These are phyloP conservation scores for Alternaria consortialis DNA, from an alignment of 2,329 filamentous ascomycete species.

Conservation along the genomic window DNA sequence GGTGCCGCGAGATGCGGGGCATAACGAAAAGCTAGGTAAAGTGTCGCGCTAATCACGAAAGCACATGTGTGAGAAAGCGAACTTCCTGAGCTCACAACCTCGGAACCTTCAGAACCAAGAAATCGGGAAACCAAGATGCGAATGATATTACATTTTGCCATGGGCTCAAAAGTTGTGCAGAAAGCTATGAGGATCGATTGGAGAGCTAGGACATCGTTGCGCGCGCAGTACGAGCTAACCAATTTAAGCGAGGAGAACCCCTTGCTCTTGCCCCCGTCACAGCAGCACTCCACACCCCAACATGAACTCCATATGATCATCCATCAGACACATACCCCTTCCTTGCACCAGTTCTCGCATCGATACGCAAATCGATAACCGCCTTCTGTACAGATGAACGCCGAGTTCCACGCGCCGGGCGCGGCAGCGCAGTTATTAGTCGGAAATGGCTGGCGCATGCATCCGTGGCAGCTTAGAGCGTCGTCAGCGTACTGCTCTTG, in stretches of 20 bases:
- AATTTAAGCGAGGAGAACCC: background rate
- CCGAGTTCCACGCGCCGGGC: slow-evolving; percentile 22
- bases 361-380: slow-evolving; percentile 16
- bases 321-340: slow-evolving; percentile 3
- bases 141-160: background rate
- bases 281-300: background rate
- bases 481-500: slow-evolving; percentile 23
- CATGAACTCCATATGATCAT: background rate
- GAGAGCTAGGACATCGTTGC: background rate
- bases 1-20: background rate
- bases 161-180: background rate
- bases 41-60: slow-evolving; percentile 1
- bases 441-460: slow-evolving; percentile 20
- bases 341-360: slow-evolving; percentile 17
- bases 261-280: background rate
- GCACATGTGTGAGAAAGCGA: slow-evolving; percentile 5
- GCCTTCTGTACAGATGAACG: slow-evolving; percentile 22
- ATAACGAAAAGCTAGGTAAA: background rate
- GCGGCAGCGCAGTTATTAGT: slow-evolving; percentile 23
- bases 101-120: background rate
- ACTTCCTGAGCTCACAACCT: background rate
- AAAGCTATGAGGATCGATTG: background rate
- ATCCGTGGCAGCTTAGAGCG: slow-evolving; percentile 27
- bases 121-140: background rate
- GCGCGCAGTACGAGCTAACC: background rate